These are phyloP conservation scores for Aspergillus sp. DNA, from an alignment of 2,329 filamentous ascomycete genomes.

Conservation along the genomic window DNA sequence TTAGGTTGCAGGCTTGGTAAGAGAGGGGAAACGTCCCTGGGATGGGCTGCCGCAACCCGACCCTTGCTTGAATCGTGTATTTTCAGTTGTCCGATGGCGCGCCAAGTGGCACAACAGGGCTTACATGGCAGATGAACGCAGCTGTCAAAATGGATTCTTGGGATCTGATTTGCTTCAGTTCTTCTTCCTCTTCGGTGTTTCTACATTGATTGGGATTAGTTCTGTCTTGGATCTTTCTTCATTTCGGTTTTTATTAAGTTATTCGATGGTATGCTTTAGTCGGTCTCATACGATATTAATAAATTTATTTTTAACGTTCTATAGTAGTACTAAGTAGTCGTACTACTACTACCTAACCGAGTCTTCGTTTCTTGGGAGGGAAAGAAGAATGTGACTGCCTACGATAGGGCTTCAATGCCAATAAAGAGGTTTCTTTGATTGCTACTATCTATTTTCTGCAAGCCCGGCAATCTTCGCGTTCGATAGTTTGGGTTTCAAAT, in stretches of 20 bases:
- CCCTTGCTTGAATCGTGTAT: conserved; percentile 18
- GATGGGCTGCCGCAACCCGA: conserved; percentile 1
- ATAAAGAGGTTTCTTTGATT: conserved; percentile 3
- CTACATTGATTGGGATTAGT: neutral
- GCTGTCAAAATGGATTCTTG: conserved; percentile 11
- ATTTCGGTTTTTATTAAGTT: too few relatives aligned
- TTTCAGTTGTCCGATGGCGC: conserved; percentile 5
- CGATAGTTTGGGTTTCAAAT: conserved; percentile 1
- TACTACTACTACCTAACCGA: too few relatives aligned
- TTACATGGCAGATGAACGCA: conserved; percentile 8
- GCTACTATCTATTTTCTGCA: conserved; percentile 6
- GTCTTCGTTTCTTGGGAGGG: neutral
- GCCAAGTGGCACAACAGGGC: conserved; percentile 2
- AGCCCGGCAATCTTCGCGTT: conserved; percentile 6
- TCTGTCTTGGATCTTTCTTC: neutral
- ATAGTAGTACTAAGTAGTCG: too few relatives aligned
- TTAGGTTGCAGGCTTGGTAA: conserved; percentile 16
- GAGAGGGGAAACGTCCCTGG: conserved; percentile 15
- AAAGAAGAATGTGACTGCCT: conserved; percentile 1
- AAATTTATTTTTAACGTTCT: too few relatives aligned
- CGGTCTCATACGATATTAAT: too few relatives aligned
- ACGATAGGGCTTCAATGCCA: neutral
- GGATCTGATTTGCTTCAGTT: neutral
- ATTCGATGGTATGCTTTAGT: too few relatives aligned
- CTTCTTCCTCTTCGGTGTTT: neutral